Evolutionary conservation across 768 basidiomycete genomes (phyloP), one percentile per base, ranked within the genome.

Genomic region (Naematelia encephala): DNA sequence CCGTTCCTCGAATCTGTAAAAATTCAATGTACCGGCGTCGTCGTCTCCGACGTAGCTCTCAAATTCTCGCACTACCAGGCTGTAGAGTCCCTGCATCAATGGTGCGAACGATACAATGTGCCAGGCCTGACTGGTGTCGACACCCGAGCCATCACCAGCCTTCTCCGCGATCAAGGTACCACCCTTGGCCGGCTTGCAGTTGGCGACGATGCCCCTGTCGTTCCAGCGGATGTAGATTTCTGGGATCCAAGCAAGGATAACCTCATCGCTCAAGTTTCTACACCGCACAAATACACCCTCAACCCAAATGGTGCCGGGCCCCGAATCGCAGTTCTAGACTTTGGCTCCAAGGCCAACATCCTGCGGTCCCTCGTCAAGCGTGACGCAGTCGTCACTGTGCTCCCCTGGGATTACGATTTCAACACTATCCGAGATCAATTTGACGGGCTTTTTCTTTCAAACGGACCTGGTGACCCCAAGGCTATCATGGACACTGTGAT

Each of bases 391-490:
- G 90, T 98, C 44, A 97, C 94, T 5, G 93, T 99, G 54, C 80
- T 98, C 30, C 96, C 96, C 0, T 99, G 96, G 96, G 86, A 98
- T 79, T 94, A 83, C 78, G 90, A 99, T 79, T 97, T 99, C 82
- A 93, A 96, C 79, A 76, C 85, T 12, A 81, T 98, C 62, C 84
- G 91, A 56, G 90, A 97, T 77, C 82, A 88, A 59, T 98, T 82
- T 70, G 96, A 98, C 71, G 96, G 96, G 3, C 83, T 99, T 5
- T 98, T 98, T 82, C 82, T 99, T 66, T 86, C 89, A 63, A 99
- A 99, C 77, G 96, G 96, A 5, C 96, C 96, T 5, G 96, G 96
- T 63, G 91, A 94, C 78, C 96, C 96, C 4, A 81, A 80, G 61
- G 87, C 89, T 63, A 93, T 91, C 79, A 86, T 87, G 84, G 86